A percentile compares a stretch with the other conserved stretches of the same genome.
Conservation (phyloP, 2,329 filamentous ascomycete genomes). For the Trichophyton simii region DNA sequence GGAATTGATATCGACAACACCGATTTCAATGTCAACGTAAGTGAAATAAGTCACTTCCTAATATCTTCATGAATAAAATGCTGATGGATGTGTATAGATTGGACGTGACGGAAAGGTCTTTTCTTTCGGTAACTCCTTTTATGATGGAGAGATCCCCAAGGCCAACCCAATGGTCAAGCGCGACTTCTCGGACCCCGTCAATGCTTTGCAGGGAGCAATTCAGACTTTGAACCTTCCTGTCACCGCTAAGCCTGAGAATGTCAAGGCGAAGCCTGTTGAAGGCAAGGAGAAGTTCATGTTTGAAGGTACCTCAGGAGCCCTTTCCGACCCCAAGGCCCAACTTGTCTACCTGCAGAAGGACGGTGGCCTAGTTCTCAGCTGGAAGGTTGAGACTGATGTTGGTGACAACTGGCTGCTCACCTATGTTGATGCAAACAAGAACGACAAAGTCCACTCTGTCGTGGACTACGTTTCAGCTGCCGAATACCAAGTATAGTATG, state of each 20-base stretch:
- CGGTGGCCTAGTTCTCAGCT: slow-evolving; percentile 7
- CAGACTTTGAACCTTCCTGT: slow-evolving; percentile 8
- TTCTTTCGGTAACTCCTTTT: slow-evolving; percentile 11
- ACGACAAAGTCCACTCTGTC: slow-evolving; percentile 8
- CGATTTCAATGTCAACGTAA: slow-evolving; percentile 13
- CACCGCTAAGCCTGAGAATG: slow-evolving; percentile 1
- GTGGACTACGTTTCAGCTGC: slow-evolving; percentile 11
- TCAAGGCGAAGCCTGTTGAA: slow-evolving; percentile 6
- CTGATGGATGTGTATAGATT: slow-evolving; percentile 1
- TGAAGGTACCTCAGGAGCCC: slow-evolving; percentile 10
- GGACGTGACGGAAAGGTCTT: slow-evolving; percentile 11
- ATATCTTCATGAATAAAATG: background rate
- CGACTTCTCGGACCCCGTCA: slow-evolving; percentile 9
- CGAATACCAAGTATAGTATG: slow-evolving; percentile 10
- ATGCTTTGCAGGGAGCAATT: slow-evolving; percentile 6
- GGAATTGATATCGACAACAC: slow-evolving; percentile 11
- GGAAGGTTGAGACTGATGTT: slow-evolving; percentile 12
- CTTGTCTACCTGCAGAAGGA: slow-evolving; percentile 12
- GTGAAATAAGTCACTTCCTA: background rate
- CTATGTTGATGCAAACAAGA: slow-evolving; percentile 11
- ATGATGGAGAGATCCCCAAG: slow-evolving; percentile 8
- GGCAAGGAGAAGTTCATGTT: slow-evolving; percentile 7
- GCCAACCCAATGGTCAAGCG: slow-evolving; percentile 7
- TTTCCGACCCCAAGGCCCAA: slow-evolving; percentile 9
- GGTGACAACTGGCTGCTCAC: slow-evolving; percentile 13